Base-by-base conservation (phyloP, 2,329 filamentous ascomycete genomes). In the Colletotrichum camelliae region DNA sequence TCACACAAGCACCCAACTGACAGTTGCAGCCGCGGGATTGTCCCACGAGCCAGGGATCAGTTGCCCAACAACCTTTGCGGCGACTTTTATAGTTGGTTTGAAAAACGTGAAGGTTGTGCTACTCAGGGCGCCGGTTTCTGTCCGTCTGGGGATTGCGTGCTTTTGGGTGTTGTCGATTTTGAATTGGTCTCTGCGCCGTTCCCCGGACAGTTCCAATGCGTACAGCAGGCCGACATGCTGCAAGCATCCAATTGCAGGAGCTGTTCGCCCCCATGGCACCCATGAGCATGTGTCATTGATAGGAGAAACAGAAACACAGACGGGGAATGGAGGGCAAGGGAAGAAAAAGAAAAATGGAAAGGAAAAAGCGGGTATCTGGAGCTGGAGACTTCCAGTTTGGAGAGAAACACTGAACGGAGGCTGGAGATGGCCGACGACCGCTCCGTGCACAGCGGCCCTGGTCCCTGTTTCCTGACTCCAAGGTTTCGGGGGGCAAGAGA, bases 21-120 rank as follows among this genome's bases (percentile, higher is more conserved):
- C 37, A 48, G 29, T 29, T 31, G 55, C 55, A 35, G 18, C 9
- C 33, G 66, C 31, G n/a, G 31, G 39, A 52, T 58, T 48, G 35
- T 58, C 24, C 10, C 4, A 70, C 12, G 6, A 10, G 58, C 29
- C 70, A 43, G 37, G 70, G 70, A 69, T 65, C 18, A 18, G 48
- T 43, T 60, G 58, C 33, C 58, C 43, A 61, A 74, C 58, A 76
- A 69, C 64, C 43, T 76, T 65, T 74, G 57, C 74, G 35, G 65
- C 74, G 48, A 55, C 21, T 66, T 24, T 52, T 74, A 68, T 73
- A 72, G 65, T 76, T 76, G 67, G 68, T 75, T 74, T 67, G 43
- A 39, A 57, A 72, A 68, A 58, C 52, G 12, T 55, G 13, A n/a
- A 29, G 43, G 55, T 24, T 21, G 15, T 67, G 37, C 37, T 48